Conservation (phyloP, 208 protist genomes). For the Trypanosoma boissoni region DNA sequence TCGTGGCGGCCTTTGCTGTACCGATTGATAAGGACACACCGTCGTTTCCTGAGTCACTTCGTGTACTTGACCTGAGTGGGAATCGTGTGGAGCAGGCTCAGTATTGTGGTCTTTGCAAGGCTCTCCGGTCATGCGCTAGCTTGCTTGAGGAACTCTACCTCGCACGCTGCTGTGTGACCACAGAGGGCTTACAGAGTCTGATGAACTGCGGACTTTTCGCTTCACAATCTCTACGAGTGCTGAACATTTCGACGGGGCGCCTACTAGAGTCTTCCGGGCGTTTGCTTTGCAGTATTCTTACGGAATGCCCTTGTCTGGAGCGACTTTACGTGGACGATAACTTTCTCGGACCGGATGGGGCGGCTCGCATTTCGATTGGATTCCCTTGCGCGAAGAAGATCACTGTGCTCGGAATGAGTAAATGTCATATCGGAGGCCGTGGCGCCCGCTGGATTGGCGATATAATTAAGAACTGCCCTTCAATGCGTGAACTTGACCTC, state of each 20-base stretch:
- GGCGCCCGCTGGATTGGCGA: conserved; percentile 47
- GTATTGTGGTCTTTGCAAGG: conserved; percentile 24
- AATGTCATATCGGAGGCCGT: conserved; percentile 44
- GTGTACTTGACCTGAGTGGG: conserved; percentile 35
- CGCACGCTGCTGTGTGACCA: conserved; percentile 28
- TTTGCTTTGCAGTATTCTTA: conserved; percentile 39
- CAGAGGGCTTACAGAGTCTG: conserved; percentile 28
- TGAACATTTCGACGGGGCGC: conserved; percentile 47
- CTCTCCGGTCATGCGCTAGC: conserved; percentile 25
- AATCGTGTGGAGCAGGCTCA: conserved; percentile 39
- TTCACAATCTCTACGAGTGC: conserved; percentile 32
- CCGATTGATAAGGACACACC: conserved; percentile 4
- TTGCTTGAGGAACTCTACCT: conserved; percentile 51
- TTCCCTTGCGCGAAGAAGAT: conserved; percentile 39
- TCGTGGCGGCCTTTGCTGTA: conserved; percentile 34
- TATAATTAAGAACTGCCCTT: conserved; percentile 33
- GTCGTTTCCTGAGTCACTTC: conserved; percentile 35
- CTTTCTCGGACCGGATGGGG: conserved; percentile 55
- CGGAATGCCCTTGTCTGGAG: conserved; percentile 36
- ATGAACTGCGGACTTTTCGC: conserved; percentile 22
- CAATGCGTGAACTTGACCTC: conserved; percentile 57
- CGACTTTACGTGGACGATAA: conserved; percentile 47
- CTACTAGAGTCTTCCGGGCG: conserved; percentile 45
- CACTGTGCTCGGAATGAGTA: conserved; percentile 33
- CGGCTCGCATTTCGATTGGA: conserved; percentile 37